Base-by-base conservation (phyloP, 768 basidiomycete genomes). In the Scleroderma citrinum region DNA sequence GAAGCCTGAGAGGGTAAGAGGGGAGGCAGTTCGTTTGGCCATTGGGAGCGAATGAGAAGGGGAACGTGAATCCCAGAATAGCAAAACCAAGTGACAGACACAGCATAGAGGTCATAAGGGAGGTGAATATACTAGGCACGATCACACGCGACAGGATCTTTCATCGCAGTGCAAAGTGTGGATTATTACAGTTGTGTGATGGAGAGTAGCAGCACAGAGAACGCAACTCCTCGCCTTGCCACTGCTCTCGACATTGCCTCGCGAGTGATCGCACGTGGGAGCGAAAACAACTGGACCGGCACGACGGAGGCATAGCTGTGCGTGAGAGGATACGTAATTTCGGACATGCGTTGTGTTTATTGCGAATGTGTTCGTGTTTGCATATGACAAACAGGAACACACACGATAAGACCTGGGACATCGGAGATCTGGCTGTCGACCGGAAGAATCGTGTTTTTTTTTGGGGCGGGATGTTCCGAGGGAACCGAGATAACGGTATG, bases 301-400 rank as follows among this genome's bases (percentile, higher is more conserved):
- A n/a, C 12, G 34, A 35, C 5, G 34, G n/a, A 13, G 21, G 16
- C 19, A 17, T 23, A 32, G 64, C 65, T 59, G 64, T 68, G 66
- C 64, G 66, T 68, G 65, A 51, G 62, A 63, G 10, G 0, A 62
- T 56, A 66, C 64, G 64, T 66, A 66, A 68, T 54, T 21, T 46
- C 60, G 60, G 60, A 56, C 62, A 61, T 61, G 59, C 55, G 11
- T 24, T n/a, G n/a, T 44, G 42, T 68, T 63, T 64, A 20, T 23
- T 12, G 44, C 31, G 17, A 55, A 23, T 54, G 11, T 44, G 19
- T 17, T 3, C 43, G n/a, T 66, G 8, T 49, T 49, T 56, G 23
- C 40, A 12, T n/a, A 32, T 35, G 34, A 2, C 21, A 14, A 61
- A 30, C 47, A 44, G 41, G 47, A 8, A 4, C 43, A 20, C 34